phyloP scores from a whole-genome alignment of 2,329 filamentous ascomycete genomes.

The Exophiala calicioides region DNA sequence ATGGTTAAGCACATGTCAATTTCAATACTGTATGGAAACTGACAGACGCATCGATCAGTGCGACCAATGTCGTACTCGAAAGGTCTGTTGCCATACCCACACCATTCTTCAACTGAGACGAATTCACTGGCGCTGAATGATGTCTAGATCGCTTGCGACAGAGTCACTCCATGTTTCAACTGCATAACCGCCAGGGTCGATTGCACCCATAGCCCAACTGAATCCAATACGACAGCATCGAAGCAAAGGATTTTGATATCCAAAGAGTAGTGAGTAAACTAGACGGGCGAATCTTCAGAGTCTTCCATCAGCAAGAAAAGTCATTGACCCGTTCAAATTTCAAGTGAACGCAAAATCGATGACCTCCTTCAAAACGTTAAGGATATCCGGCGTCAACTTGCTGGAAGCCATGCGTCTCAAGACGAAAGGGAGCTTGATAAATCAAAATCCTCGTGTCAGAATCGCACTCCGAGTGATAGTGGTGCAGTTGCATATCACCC shows the following conservation, averaged over 20 bases:
- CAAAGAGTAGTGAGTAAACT: conserved; percentile 39
- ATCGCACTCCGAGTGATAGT: conserved; percentile 6
- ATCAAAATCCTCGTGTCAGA: neutral
- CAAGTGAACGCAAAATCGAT: conserved; percentile 43
- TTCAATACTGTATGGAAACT: no score
- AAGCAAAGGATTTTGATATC: conserved; percentile 43
- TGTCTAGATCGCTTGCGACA: conserved; percentile 39
- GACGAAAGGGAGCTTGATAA: conserved; percentile 12
- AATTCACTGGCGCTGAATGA: neutral
- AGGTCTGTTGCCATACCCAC: conserved; percentile 26
- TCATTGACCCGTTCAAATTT: neutral
- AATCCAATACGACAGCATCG: conserved; percentile 29
- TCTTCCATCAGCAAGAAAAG: neutral
- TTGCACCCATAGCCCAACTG: conserved; percentile 38
- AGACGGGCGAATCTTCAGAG: neutral
- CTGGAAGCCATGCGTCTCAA: neutral
- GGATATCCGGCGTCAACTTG: conserved; percentile 35
- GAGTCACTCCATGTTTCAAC: conserved; percentile 38
- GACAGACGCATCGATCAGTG: no score
- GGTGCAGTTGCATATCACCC: neutral
- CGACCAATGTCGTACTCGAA: conserved; percentile 37
- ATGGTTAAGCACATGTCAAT: no score
- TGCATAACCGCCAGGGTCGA: conserved; percentile 37
- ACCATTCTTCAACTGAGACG: neutral
- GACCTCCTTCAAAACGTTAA: conserved; percentile 34